Conservation (phyloP, 164 flowering plant species). For the Aristolochia contorta region DNA sequence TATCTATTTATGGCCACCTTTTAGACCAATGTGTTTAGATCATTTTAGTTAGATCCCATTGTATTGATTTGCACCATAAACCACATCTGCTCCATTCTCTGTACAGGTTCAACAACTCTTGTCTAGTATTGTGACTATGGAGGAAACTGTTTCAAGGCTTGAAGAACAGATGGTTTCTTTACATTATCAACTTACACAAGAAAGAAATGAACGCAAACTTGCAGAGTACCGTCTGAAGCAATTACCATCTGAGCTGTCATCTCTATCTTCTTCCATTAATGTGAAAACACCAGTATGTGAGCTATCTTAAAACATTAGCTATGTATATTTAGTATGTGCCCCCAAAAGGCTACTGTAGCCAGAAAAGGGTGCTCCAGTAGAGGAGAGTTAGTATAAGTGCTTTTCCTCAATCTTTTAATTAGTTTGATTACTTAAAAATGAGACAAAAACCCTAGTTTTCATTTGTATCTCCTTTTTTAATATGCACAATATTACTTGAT, state of each 20-base stretch:
- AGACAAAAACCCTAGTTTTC: too few species aligned
- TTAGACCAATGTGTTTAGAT: too few species aligned
- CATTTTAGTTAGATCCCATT: too few species aligned
- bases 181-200: slow-evolving; percentile 64
- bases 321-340: neutral
- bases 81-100: slow-evolving; percentile 1
- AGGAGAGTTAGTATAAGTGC: neutral
- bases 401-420: too few species aligned
- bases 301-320: neutral
- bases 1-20: too few species aligned
- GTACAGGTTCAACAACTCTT: slow-evolving; percentile 54
- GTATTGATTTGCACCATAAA: neutral
- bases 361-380: neutral
- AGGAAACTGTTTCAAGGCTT: slow-evolving; percentile 48
- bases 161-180: slow-evolving; percentile 55
- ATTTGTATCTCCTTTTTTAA: too few species aligned
- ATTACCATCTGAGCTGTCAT: slow-evolving; percentile 23
- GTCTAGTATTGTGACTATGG: slow-evolving; percentile 42
- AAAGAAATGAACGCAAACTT: slow-evolving; percentile 70
- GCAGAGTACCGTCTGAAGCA: slow-evolving; percentile 48
- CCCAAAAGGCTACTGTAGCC: neutral
- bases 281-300: slow-evolving; percentile 11
- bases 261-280: slow-evolving; percentile 13
- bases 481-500: too few species aligned
- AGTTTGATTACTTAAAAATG: too few species aligned